Evolutionary conservation across 257 asterid species (phyloP).

Genomic region (Ophiorrhiza pumila): DNA sequence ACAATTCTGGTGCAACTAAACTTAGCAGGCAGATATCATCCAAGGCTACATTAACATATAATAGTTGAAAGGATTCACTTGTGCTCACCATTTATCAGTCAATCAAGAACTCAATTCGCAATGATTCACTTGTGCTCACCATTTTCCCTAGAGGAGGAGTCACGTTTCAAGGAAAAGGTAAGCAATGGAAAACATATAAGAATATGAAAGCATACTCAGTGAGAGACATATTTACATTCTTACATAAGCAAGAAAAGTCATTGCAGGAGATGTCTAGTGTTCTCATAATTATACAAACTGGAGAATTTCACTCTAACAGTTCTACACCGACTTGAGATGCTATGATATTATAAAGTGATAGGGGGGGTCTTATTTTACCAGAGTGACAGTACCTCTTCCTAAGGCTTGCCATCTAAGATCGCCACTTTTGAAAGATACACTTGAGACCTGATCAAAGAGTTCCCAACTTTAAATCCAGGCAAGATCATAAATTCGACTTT

Average conservation of each 20-base stretch:
- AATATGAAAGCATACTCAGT: background rate
- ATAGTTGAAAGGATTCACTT: background rate
- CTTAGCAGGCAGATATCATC: background rate
- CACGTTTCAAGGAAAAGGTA: background rate
- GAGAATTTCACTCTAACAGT: background rate
- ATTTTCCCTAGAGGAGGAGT: background rate
- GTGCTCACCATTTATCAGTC: background rate
- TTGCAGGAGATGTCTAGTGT: conserved; percentile 9
- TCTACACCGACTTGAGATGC: conserved; percentile 8
- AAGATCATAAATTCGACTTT: conserved; percentile 79
- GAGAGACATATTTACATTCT: conserved; percentile 9
- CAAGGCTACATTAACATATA: background rate
- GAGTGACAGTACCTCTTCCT: conserved; percentile 18
- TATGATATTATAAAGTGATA: background rate
- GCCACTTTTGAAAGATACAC: conserved; percentile 53
- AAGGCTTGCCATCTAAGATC: conserved; percentile 20
- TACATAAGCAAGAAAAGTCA: background rate
- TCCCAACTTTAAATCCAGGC: conserved; percentile 69
- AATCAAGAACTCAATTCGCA: background rate
- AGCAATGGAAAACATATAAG: background rate
- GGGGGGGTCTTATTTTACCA: conserved; percentile 14
- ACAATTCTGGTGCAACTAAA: background rate
- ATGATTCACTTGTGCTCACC: background rate
- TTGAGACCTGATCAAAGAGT: conserved; percentile 52
- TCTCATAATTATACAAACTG: conserved; percentile 1